Base-by-base conservation (phyloP, 2,329 filamentous ascomycete species). In the Colletotrichum graminicola region DNA sequence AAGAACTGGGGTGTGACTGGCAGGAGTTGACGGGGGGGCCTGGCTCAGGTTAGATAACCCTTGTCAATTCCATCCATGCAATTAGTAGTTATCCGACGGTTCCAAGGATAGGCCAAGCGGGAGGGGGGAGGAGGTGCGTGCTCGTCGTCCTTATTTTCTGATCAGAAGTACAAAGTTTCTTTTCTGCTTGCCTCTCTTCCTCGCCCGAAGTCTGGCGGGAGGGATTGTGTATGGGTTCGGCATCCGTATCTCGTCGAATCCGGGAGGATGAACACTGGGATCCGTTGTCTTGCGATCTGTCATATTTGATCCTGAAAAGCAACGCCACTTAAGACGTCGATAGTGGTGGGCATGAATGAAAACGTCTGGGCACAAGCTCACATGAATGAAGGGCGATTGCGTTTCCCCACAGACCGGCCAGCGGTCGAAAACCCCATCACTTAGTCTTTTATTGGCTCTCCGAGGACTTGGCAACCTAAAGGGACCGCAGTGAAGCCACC, bases 21-120 rank as follows among this genome's bases (percentile, higher is more conserved):
- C n/a, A 26, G 57, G 21, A 45, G 51, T 32, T 49, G 52, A 47
- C 57, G 14, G 23, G 43, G 51, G 59, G 43, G 57, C 65, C 52
- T 47, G 57, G 21, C 32, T 34, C 29, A 59, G 18, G 36, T 26
- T 14, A 26, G 29, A 45, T n/a, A 7, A 45, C 26, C 68, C 64
- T 41, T 63, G 68, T 43, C 36, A 41, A 45, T 29, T 29, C 23
- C 52, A 29, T 41, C n/a, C 52, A 63, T 60, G 59, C 36, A 57
- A 52, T 57, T 71, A 68, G 62, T 43, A 67, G 45, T 57, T 71
- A 68, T 63, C 64, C 64, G 65, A 68, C 59, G 16, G 18, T 45
- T 32, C 52, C 34, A 18, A 51, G 52, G 51, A 62, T 29, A 47
- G 51, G 57, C 52, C 16, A 51, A 47, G 64, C 64, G 51, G 56